phyloP scores from a whole-genome alignment of 306 rosid genomes.

The Dalbergia oliveri region DNA sequence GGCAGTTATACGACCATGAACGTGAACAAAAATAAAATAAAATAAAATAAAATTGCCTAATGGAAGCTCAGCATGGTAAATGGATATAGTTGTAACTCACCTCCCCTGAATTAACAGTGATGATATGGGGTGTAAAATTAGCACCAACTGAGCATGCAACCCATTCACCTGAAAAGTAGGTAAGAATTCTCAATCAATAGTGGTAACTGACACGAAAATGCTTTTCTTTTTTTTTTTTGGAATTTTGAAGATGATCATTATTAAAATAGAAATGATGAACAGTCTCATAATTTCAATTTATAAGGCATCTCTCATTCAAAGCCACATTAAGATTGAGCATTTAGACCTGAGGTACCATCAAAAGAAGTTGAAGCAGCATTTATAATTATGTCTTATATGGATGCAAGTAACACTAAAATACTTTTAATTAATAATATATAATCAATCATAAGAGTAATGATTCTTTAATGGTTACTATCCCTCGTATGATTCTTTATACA shows the following conservation, averaged over 20 bases:
- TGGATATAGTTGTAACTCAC: conserved; percentile 51
- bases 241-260: background rate
- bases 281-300: conserved; percentile 14
- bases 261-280: conserved; percentile 20
- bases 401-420: background rate
- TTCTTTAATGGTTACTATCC: background rate
- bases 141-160: conserved; percentile 89
- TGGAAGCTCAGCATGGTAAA: conserved; percentile 16
- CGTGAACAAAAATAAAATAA: background rate
- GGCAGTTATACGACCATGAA: conserved; percentile 14
- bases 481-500: no score
- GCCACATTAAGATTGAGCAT: conserved; percentile 29
- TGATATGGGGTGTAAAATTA: conserved; percentile 96
- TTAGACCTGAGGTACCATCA: conserved; percentile 3
- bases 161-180: conserved; percentile 73
- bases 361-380: conserved; percentile 20
- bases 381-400: conserved; percentile 4
- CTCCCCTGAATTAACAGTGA: conserved; percentile 93
- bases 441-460: background rate
- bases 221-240: background rate
- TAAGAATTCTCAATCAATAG: conserved; percentile 12
- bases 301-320: background rate
- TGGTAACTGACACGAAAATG: conserved; percentile 1
- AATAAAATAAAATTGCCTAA: background rate
- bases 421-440: background rate